Conservation (phyloP, 768 basidiomycete species). For the Kwoniella newhampshirensis region DNA sequence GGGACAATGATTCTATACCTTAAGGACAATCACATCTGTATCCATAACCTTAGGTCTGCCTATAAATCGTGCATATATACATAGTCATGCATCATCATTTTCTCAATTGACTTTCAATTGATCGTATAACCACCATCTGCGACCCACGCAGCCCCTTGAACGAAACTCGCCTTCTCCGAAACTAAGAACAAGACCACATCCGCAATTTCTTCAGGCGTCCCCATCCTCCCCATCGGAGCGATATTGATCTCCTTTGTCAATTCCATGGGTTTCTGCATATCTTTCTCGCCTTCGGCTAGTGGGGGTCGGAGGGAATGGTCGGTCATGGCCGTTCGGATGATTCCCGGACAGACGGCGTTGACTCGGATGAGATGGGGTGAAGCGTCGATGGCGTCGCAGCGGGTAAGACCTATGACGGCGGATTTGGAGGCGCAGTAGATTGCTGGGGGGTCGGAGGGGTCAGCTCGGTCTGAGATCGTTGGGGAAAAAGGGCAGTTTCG, state of each 20-base stretch:
- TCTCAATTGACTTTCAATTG: conserved; percentile 1
- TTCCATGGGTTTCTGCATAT: conserved; percentile 20
- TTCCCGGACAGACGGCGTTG: conserved; percentile 34
- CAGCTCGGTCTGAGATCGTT: too few species aligned
- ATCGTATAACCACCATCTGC: conserved; percentile 36
- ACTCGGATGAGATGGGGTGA: conserved; percentile 29
- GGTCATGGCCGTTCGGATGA: conserved; percentile 35
- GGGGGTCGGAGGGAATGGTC: conserved; percentile 13
- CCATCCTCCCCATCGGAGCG: conserved; percentile 35
- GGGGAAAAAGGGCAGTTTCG: too few species aligned
- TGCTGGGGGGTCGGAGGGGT: conserved; percentile 13
- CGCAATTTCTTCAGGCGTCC: conserved; percentile 28
- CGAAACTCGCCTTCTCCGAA: conserved; percentile 32
- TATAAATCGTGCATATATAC: too few species aligned
- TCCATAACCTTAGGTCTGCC: too few species aligned
- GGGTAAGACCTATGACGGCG: conserved; percentile 34
- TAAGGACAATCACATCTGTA: too few species aligned
- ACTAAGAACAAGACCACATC: conserved; percentile 28
- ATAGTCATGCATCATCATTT: too few species aligned
- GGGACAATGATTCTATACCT: too few species aligned
- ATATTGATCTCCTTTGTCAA: conserved; percentile 20
- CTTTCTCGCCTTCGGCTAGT: conserved; percentile 1
- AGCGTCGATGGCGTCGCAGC: conserved; percentile 33
- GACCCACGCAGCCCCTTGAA: conserved; percentile 27
- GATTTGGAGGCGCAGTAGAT: conserved; percentile 35